phyloP scores from a whole-genome alignment of 495 filamentous ascomycete species.

The Geoglossum glabrum region DNA sequence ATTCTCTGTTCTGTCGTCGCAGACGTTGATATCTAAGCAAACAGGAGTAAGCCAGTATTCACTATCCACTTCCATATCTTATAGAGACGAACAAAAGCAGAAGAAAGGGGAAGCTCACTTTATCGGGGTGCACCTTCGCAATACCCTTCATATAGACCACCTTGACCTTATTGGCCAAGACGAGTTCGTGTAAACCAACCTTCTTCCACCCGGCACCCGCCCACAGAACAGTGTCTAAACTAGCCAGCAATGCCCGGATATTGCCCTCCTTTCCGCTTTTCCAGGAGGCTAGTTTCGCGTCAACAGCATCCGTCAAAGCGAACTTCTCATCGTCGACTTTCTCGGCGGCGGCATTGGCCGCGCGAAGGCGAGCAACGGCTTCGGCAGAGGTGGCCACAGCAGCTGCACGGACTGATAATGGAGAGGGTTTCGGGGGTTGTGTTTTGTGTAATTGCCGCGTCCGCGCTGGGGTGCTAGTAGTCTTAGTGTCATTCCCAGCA shows the following conservation, averaged over 20 bases:
- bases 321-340: constrained; percentile 81
- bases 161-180: constrained; percentile 84
- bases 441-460: constrained; percentile 7
- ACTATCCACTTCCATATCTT: not conserved
- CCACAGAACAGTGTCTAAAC: constrained; percentile 80
- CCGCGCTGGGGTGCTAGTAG: constrained; percentile 7
- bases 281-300: constrained; percentile 58
- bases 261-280: constrained; percentile 81
- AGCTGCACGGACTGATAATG: constrained; percentile 15
- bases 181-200: constrained; percentile 76
- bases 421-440: constrained; percentile 14
- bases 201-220: constrained; percentile 88
- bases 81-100: not conserved
- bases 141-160: constrained; percentile 98
- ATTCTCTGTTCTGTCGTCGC: constrained; percentile 89
- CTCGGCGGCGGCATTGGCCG: constrained; percentile 66
- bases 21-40: constrained; percentile 54
- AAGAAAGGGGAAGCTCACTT: constrained; percentile 37
- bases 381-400: constrained; percentile 20
- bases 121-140: constrained; percentile 94
- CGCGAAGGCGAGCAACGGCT: constrained; percentile 59
- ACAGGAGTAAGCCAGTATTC: constrained; percentile 7
- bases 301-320: constrained; percentile 64
- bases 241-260: constrained; percentile 69
- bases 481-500: constrained; percentile 35